Base-by-base conservation (phyloP, 2,329 filamentous ascomycete genomes). In the Davidsoniella virescens region DNA sequence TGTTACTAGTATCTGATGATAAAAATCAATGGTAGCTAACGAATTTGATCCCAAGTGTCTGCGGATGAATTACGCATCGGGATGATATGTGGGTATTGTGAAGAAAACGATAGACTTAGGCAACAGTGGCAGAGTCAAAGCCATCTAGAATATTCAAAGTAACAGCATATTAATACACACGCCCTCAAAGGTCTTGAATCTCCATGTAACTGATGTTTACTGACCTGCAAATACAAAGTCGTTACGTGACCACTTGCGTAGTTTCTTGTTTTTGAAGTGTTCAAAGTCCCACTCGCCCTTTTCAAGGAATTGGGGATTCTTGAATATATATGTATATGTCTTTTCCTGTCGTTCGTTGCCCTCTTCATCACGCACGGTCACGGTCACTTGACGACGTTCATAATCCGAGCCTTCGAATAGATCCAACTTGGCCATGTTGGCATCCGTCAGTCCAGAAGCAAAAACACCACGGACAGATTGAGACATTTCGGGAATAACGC, bases 211-310 rank as follows among this genome's bases (percentile, higher is more conserved):
- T 33, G 1, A 9, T 33, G 29, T 12, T 33, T 12, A 47, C 44
- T 20, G 23, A 53, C 51, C 51, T 33, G 44, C 47, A 44, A 53
- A 53, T 2, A 40, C 67, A 68, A 44, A 44, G 1, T 45, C 51
- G 18, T 39, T 33, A n/a, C 72, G 63, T 4, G 72, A 71, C 75
- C 74, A 79, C 3, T 59, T 52, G 50, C 61, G 61, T 66, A 78
- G 66, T 68, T 87, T 94, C 54, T 92, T 80, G 58, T 71, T 70
- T 54, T 82, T 77, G 61, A 95, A 96, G 55, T 84, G 78, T 44
- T 81, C 78, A 66, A 87, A 92, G 62, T 94, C 85, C 90, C 90
- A 96, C 63, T 94, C 87, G 18, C 68, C 64, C 29, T 75, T 69
- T 63, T 94, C 86, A 16, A 96, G 65, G 0, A 59, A 37, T 0